Percentiles rank a stretch among this genome's conserved stretches.
Conservation (phyloP, 208 protist species). For the Polymyxa betae region DNA sequence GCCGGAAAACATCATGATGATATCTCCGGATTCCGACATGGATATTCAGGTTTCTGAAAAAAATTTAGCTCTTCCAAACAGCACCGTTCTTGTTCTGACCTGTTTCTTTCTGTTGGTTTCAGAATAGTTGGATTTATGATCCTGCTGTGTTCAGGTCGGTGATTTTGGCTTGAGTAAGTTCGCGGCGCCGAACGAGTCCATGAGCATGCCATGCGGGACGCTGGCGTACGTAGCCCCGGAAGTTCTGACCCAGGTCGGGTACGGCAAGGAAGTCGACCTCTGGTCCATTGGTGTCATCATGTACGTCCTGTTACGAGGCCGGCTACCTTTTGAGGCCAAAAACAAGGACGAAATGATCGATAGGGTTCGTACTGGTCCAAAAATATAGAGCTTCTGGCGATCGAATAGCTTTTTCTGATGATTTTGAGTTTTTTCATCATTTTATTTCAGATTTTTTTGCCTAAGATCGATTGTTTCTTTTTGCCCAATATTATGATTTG, state of each 20-base stretch:
- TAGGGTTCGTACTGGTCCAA: too few species aligned
- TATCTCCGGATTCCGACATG: conserved; percentile 31
- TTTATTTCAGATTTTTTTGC: conserved; percentile 11
- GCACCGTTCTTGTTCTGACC: too few species aligned
- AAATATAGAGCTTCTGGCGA: not conserved
- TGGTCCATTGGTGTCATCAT: conserved; percentile 61
- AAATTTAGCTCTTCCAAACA: not conserved
- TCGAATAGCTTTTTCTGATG: not conserved
- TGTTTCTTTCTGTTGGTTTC: too few species aligned
- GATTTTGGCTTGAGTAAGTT: conserved; percentile 61
- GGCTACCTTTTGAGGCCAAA: conserved; percentile 57
- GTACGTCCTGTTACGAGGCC: conserved; percentile 56
- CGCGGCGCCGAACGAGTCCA: conserved; percentile 50
- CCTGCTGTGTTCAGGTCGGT: not conserved
- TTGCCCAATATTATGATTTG: not conserved
- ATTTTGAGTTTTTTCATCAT: conserved; percentile 11
- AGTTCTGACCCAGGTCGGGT: conserved; percentile 56
- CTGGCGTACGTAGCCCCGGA: conserved; percentile 61
- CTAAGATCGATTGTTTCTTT: conserved; percentile 37
- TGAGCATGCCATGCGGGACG: conserved; percentile 60
- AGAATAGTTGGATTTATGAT: not conserved
- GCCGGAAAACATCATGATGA: conserved; percentile 60
- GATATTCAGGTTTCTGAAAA: conserved; percentile 47
- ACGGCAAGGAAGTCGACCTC: conserved; percentile 55
- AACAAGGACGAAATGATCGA: conserved; percentile 46